Conservation (phyloP, 2,329 filamentous ascomycete genomes). For the Thielaviopsis euricoi region DNA sequence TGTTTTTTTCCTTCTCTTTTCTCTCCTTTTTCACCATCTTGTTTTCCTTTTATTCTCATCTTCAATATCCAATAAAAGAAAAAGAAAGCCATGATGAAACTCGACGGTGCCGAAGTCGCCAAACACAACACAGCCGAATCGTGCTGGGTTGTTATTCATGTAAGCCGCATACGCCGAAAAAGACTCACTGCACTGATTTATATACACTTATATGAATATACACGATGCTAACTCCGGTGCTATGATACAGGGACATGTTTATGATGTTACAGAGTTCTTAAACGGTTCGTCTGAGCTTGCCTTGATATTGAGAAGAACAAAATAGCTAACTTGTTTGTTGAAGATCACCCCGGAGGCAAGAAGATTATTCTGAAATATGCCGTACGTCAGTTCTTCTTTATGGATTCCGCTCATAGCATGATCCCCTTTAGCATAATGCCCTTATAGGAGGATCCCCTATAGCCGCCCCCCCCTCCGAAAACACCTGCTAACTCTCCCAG, state of each 20-base stretch:
- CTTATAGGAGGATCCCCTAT: too few relatives aligned
- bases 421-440: too few relatives aligned
- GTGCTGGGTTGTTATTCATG: conserved; percentile 85
- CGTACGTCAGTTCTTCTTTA: too few relatives aligned
- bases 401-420: too few relatives aligned
- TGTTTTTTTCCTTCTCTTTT: neutral
- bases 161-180: conserved; percentile 18
- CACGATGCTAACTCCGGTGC: neutral
- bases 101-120: conserved; percentile 36
- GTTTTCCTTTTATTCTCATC: neutral
- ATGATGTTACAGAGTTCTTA: conserved; percentile 83
- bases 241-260: conserved; percentile 49
- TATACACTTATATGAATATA: too few relatives aligned
- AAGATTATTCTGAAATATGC: conserved; percentile 97
- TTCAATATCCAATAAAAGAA: neutral
- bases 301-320: neutral
- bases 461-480: neutral
- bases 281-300: conserved; percentile 35
- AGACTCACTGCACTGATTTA: too few relatives aligned
- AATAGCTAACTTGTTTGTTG: neutral
- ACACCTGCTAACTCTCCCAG: conserved; percentile 17
- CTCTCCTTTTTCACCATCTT: neutral
- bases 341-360: conserved; percentile 73
- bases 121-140: conserved; percentile 69
- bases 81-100: conserved; percentile 20